Base-by-base conservation (phyloP, 805 yeast species). In the Aciculoconidium aculeatum region DNA sequence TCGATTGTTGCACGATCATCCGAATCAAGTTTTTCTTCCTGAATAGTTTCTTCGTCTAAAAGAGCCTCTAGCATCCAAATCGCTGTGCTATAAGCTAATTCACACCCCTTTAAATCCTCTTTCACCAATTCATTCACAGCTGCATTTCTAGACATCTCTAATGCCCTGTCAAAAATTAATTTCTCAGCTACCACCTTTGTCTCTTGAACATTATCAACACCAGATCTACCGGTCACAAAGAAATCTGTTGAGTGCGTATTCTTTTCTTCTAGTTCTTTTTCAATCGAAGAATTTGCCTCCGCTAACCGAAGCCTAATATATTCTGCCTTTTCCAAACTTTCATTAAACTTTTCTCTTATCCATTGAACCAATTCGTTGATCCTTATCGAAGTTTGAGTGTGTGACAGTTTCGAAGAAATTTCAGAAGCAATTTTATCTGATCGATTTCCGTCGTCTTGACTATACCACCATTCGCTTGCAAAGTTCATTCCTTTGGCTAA, bases 11-110 rank as follows among this genome's bases (percentile, higher is more conserved):
- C 72, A 29, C 62, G 62, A 53, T 90, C 97, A 28, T 79, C 85
- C 4, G 64, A 70, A 46, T 84, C 94, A 35, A 88, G 61, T 36
- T 53, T 68, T 14, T 58, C 64, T 10, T 55, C 64, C 7, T 50
- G 47, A 12, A 31, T 27, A 11, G 39, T 37, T 14, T 63, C 64
- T 11, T 58, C 65, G 35, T 81, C 90, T 31, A 87, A 55, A 15
- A 90, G 61, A 1, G 95, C 86, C 49, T 86, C 94, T 47, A 90
- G 63, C 96, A 90, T 86, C 96, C 96, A 90, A 30, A 90, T 74
- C 0, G 96, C 79, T 0, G 95, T 85, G 4, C 94, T 84, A 52
- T 90, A 90, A 6, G 90, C 82, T 35, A 83, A 58, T 55, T 88
- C 96, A 56, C 96, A 88, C 5, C 81, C 82, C 11, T 65, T 61